Evolutionary conservation across 2,329 filamentous ascomycete species (phyloP), one percentile per base, ranked within the genome.

Genomic region (Pseudohalonectria lignicola): DNA sequence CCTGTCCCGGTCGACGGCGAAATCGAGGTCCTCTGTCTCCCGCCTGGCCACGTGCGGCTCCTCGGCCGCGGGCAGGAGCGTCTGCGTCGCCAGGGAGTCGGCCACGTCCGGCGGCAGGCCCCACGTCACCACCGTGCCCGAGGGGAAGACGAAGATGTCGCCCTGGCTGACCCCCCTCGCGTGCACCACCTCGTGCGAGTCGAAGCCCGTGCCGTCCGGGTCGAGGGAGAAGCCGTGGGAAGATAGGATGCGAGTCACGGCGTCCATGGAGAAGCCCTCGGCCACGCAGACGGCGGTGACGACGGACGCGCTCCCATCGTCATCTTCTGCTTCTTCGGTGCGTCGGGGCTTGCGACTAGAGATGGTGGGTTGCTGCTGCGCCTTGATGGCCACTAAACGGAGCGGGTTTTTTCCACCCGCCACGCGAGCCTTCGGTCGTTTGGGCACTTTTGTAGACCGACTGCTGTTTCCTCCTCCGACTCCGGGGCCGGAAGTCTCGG

Each of bases 111-210:
- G 74, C 1, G 86, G 80, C 1, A 95, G 69, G 5, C 85, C 84
- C 92, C 92, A 98, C 18, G 86, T 82, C 5, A 96, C 92, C 7
- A 96, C 74, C 11, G 88, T 94, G 10, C 92, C 92, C 0, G 88
- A 94, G 8, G 90, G 87, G 48, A 98, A 98, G 40, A 98, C 80
- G 54, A 96, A 96, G 36, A 96, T 77, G 60, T 98, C 92, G 25
- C 87, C 88, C 41, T 76, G 69, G 53, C 76, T 72, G 42, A 71
- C 65, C 8, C 68, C 67, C 37, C 74, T 64, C 6, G 75, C 76
- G 51, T 81, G 76, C 35, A 81, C 71, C 5, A 81, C 74, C 50
- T 79, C 75, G 45, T 66, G 65, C 34, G 67, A 62, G 46, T 79
- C 74, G 47, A 81, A 79, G 12, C 67, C 71, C 11, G 70, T 76